Percentiles rank a stretch among this genome's conserved stretches.
Conservation (phyloP, 108 stramenopile genomes). For the Schizochytrium sp. region DNA sequence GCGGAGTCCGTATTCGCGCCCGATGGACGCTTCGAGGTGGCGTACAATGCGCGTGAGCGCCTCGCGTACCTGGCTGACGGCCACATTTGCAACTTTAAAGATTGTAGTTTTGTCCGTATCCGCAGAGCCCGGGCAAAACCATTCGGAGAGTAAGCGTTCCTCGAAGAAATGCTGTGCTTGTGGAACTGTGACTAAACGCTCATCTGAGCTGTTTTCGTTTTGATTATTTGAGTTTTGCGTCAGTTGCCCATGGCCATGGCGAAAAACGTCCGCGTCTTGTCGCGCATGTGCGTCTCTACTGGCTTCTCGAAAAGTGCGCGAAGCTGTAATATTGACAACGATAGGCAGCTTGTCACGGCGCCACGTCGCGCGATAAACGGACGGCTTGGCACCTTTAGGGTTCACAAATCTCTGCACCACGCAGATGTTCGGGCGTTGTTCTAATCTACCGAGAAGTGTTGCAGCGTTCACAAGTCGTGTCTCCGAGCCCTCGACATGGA, state of each 20-base stretch:
- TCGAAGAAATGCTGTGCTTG: background rate
- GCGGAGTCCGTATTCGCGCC: background rate
- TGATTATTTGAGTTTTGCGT: background rate
- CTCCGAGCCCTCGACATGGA: background rate
- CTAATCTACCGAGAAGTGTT: background rate
- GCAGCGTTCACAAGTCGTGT: background rate
- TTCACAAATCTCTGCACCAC: background rate
- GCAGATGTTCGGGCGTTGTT: background rate
- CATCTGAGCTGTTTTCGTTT: background rate
- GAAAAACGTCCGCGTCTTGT: background rate
- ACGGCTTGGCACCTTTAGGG: background rate
- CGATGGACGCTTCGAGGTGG: background rate
- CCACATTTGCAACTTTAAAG: background rate
- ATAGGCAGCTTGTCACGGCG: background rate
- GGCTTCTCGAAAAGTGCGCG: background rate
- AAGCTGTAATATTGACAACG: background rate
- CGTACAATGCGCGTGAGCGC: background rate
- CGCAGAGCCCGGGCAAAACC: background rate
- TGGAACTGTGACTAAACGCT: background rate
- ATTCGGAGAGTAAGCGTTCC: background rate
- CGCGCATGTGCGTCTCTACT: background rate
- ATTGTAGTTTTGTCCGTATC: background rate
- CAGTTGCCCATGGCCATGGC: background rate
- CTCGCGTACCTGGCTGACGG: background rate
- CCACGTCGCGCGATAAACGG: conserved; percentile 5